These are phyloP conservation scores for Uronychia binucleata DNA, from an alignment of 73 alveolate genomes.

Conservation along the genomic window DNA sequence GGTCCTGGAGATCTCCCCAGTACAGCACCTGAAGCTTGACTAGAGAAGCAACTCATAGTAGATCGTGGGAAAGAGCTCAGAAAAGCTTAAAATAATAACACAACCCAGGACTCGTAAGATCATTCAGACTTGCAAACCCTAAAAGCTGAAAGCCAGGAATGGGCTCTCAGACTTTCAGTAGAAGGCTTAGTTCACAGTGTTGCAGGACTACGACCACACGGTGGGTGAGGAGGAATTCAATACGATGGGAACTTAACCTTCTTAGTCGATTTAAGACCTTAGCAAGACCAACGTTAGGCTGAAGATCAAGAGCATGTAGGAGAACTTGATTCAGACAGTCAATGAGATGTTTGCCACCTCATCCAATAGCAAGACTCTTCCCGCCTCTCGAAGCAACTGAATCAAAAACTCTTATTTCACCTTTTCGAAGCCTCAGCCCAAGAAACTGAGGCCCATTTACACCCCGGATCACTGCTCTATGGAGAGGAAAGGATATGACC, in stretches of 20 bases:
- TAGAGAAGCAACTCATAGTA: not conserved
- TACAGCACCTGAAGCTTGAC: not conserved
- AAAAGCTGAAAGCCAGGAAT: not conserved
- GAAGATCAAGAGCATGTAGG: not conserved
- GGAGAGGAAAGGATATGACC: too few relatives aligned
- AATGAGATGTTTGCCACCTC: not conserved
- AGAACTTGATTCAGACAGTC: not conserved
- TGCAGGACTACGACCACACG: not conserved
- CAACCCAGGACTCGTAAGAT: not conserved
- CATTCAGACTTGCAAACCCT: not conserved
- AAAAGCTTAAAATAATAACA: not conserved
- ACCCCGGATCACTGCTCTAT: too few relatives aligned
- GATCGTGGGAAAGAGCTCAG: not conserved
- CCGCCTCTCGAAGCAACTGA: not conserved
- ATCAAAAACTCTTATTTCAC: not conserved
- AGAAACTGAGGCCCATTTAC: too few relatives aligned
- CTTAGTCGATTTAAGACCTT: not conserved
- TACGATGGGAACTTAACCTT: too few relatives aligned
- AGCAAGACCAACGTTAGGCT: not conserved
- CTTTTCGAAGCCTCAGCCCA: not conserved
- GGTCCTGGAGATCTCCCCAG: not conserved
- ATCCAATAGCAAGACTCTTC: not conserved
- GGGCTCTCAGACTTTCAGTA: not conserved
- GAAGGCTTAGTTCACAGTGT: too few relatives aligned
- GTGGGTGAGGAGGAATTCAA: too few relatives aligned